These are phyloP conservation scores for Hypomontagnella submonticulosa DNA, from an alignment of 495 filamentous ascomycete genomes.

Conservation along the genomic window DNA sequence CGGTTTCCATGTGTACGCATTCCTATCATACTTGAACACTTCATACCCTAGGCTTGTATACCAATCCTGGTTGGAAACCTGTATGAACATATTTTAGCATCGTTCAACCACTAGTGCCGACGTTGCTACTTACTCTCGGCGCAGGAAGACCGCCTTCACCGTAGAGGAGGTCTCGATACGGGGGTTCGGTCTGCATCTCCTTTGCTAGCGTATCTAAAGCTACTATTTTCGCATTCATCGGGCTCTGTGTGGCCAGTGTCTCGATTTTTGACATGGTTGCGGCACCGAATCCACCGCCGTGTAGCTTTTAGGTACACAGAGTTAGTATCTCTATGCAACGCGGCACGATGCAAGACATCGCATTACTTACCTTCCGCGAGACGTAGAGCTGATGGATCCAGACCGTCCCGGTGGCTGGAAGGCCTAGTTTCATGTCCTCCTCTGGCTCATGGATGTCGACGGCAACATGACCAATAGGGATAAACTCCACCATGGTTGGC, in stretches of 20 bases:
- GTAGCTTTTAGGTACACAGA: constrained; percentile 29
- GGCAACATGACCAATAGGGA: constrained; percentile 57
- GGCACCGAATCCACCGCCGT: constrained; percentile 51
- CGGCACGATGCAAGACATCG: too few species aligned
- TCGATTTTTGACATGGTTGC: constrained; percentile 54
- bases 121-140: constrained; percentile 42
- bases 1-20: constrained; percentile 20
- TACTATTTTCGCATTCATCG: constrained; percentile 49
- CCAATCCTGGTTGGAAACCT: constrained; percentile 61
- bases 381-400: constrained; percentile 55
- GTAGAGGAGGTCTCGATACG: constrained; percentile 33
- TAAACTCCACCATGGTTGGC: constrained; percentile 45
- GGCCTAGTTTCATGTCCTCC: constrained; percentile 41
- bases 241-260: constrained; percentile 44
- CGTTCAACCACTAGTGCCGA: constrained; percentile 9
- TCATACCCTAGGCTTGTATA: constrained; percentile 67
- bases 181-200: constrained; percentile 40
- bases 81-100: constrained; percentile 22
- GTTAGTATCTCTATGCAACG: too few species aligned
- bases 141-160: constrained; percentile 25
- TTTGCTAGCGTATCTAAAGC: constrained; percentile 49
- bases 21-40: constrained; percentile 26
- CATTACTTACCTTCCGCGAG: constrained; percentile 31
- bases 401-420: constrained; percentile 44
- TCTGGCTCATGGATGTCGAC: constrained; percentile 47